Percentiles rank a stretch among this genome's conserved stretches.
These are phyloP conservation scores for Galerina marginata DNA, from an alignment of 768 basidiomycete species.

Conservation along the genomic window DNA sequence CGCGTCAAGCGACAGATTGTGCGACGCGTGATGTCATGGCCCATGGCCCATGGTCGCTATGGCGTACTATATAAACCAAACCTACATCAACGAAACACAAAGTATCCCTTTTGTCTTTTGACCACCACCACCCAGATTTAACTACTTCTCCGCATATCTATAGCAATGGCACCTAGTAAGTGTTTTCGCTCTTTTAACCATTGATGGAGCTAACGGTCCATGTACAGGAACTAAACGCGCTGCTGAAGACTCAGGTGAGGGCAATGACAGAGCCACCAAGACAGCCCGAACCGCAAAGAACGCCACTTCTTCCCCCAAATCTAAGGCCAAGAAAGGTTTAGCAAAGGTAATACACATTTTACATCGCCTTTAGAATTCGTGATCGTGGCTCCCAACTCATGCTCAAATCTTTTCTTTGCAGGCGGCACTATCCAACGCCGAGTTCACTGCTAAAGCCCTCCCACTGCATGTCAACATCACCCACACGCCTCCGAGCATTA, in stretches of 20 bases:
- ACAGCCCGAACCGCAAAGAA: conserved; percentile 19
- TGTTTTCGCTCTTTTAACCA: background rate
- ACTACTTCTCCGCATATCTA: background rate
- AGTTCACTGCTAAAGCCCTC: conserved; percentile 68
- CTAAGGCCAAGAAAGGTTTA: conserved; percentile 19
- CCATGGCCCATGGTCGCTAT: conserved; percentile 16
- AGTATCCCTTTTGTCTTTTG: background rate
- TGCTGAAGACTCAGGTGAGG: conserved; percentile 14
- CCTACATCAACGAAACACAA: background rate
- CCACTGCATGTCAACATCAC: conserved; percentile 74
- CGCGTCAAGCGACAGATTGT: conserved; percentile 1
- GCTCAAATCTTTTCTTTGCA: conserved; percentile 23
- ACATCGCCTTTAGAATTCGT: conserved; percentile 7
- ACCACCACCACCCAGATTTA: background rate
- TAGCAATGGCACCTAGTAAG: conserved; percentile 15
- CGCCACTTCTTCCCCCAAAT: conserved; percentile 6
- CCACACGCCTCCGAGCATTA: conserved; percentile 59
- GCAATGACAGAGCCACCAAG: conserved; percentile 15
- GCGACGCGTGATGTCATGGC: conserved; percentile 27
- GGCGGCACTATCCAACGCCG: conserved; percentile 50
- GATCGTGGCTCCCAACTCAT: background rate
- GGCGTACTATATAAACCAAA: conserved; percentile 8
- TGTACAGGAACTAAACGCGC: conserved; percentile 19
- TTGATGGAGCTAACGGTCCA: background rate
- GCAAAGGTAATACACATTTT: conserved; percentile 45